phyloP scores from a whole-genome alignment of 768 basidiomycete species.

The Kwoniella dendrophila region DNA sequence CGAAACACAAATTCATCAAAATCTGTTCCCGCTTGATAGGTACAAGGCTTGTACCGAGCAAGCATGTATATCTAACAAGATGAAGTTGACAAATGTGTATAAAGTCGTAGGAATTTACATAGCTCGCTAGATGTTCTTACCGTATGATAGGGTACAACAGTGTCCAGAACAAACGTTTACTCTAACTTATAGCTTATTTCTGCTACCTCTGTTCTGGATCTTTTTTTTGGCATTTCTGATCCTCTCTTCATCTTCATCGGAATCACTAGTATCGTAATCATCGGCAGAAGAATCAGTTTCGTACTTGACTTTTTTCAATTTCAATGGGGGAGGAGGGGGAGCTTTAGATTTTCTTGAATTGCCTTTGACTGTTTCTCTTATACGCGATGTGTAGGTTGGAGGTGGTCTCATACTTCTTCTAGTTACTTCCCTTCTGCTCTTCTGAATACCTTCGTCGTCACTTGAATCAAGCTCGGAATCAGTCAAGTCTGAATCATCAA shows the following conservation, averaged over 20 bases:
- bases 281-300: slow-evolving; percentile 5
- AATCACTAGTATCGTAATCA: not conserved
- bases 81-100: too few relatives aligned
- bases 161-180: too few relatives aligned
- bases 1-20: too few relatives aligned
- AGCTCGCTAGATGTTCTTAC: too few relatives aligned
- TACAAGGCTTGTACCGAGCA: too few relatives aligned
- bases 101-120: too few relatives aligned
- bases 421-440: not conserved
- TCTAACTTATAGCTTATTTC: too few relatives aligned
- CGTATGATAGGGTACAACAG: too few relatives aligned
- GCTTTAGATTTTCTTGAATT: not conserved
- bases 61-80: too few relatives aligned
- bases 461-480: too few relatives aligned
- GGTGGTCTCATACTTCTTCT: not conserved
- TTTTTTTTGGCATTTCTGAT: slow-evolving; percentile 1
- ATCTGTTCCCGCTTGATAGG: too few relatives aligned
- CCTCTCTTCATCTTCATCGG: slow-evolving; percentile 3
- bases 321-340: not conserved
- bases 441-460: not conserved
- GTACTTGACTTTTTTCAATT: slow-evolving; percentile 3
- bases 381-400: not conserved
- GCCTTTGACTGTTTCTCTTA: not conserved
- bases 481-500: not conserved
- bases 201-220: not conserved